These are phyloP conservation scores for Orbilia ellipsospora DNA, from an alignment of 2,329 filamentous ascomycete species.

Conservation along the genomic window DNA sequence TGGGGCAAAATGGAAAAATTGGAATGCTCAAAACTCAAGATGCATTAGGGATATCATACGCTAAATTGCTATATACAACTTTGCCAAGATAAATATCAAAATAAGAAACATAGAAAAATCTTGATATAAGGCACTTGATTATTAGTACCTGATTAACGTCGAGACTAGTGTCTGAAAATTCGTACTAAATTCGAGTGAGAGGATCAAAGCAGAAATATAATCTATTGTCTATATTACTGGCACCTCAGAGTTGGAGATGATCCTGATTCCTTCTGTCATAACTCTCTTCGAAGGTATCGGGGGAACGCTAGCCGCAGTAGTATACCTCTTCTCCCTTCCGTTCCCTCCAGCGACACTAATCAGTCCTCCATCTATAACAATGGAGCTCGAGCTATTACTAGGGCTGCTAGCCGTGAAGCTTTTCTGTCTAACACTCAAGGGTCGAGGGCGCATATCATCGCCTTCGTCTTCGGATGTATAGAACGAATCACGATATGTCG, in stretches of 20 bases:
- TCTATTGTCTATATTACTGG: too few relatives aligned
- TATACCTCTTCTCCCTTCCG: slow-evolving; percentile 25
- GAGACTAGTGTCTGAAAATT: too few relatives aligned
- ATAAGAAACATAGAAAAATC: too few relatives aligned
- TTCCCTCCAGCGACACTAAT: background rate
- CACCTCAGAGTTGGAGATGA: slow-evolving; percentile 2
- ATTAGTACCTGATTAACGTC: background rate
- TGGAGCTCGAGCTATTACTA: slow-evolving; percentile 50
- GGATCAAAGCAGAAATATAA: too few relatives aligned
- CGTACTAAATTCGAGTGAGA: too few relatives aligned
- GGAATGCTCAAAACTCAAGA: background rate
- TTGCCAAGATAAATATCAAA: background rate
- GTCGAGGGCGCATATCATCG: slow-evolving; percentile 42
- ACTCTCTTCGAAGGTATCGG: slow-evolving; percentile 31
- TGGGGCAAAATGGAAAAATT: background rate
- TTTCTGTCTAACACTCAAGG: slow-evolving; percentile 41
- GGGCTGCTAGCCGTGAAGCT: slow-evolving; percentile 41
- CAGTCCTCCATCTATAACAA: slow-evolving; percentile 26
- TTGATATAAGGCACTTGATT: too few relatives aligned
- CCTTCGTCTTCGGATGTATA: slow-evolving; percentile 52
- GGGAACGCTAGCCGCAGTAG: slow-evolving; percentile 7
- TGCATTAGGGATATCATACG: slow-evolving; percentile 10
- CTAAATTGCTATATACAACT: slow-evolving; percentile 6
- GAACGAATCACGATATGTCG: slow-evolving; percentile 36
- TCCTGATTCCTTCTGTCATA: slow-evolving; percentile 21